Evolutionary conservation across 768 basidiomycete species (phyloP).

Genomic region (Auriscalpium orientale): DNA sequence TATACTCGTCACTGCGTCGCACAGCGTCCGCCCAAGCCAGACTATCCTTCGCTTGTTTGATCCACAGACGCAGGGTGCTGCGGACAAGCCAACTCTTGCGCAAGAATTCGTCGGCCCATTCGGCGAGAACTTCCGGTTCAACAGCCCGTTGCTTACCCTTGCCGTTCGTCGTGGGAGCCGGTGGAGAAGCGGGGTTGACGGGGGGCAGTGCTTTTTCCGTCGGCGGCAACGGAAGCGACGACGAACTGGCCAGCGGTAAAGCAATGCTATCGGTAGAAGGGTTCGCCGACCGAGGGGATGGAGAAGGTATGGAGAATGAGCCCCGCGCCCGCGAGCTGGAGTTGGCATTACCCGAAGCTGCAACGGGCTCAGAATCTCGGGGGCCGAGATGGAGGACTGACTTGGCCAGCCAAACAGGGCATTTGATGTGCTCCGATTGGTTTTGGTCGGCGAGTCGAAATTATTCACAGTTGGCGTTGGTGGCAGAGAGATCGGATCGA

Average conservation of each 20-base stretch:
- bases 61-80: constrained; percentile 7
- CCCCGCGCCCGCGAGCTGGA: background rate
- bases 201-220: too few species aligned
- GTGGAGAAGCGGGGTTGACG: background rate
- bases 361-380: constrained; percentile 23
- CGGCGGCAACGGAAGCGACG: constrained; percentile 1
- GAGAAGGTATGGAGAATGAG: too few species aligned
- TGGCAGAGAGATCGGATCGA: constrained; percentile 22
- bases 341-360: constrained; percentile 10
- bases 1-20: constrained; percentile 52
- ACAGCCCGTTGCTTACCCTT: constrained; percentile 6
- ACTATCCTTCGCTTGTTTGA: constrained; percentile 6
- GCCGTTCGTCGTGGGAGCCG: constrained; percentile 1
- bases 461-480: constrained; percentile 24
- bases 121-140: constrained; percentile 3
- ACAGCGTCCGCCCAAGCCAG: constrained; percentile 38
- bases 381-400: constrained; percentile 7
- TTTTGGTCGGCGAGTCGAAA: constrained; percentile 17
- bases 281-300: too few species aligned
- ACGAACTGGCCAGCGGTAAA: background rate
- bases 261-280: too few species aligned
- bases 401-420: constrained; percentile 20
- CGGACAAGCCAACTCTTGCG: constrained; percentile 2
- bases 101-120: background rate
- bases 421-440: constrained; percentile 11